Evolutionary conservation across 139 green algal genomes (phyloP).

Genomic region (Closterium sp.): DNA sequence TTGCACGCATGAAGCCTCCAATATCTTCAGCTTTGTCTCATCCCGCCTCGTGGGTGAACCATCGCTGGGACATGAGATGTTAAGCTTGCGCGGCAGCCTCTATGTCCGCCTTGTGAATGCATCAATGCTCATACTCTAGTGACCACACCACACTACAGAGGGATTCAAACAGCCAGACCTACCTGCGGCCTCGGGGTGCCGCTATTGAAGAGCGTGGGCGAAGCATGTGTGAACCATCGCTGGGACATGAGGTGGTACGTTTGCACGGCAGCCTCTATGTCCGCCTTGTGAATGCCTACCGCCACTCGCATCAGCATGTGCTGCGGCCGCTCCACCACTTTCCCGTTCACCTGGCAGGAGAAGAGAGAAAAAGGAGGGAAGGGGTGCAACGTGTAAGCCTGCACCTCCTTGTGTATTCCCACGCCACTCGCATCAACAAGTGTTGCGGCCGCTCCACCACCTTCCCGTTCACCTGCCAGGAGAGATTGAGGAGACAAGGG

Average conservation of each 20-base stretch:
- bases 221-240: conserved; percentile 84
- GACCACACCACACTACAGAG: no score
- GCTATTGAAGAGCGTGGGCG: conserved; percentile 97
- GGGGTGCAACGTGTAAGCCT: no score
- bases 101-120: conserved; percentile 87
- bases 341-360: conserved; percentile 59
- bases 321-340: conserved; percentile 94
- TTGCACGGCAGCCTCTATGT: conserved; percentile 65
- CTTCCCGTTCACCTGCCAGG: conserved; percentile 57
- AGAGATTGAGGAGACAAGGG: not conserved
- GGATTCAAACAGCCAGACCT: not conserved
- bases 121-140: not conserved
- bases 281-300: conserved; percentile 87
- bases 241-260: conserved; percentile 59
- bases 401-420: conserved; percentile 88
- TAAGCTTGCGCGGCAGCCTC: conserved; percentile 60
- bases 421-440: conserved; percentile 98
- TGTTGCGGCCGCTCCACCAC: conserved; percentile 97
- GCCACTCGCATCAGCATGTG: conserved; percentile 99
- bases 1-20: no score
- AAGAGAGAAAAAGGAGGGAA: no score
- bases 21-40: no score
- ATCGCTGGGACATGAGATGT: conserved; percentile 57
- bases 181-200: conserved; percentile 70
- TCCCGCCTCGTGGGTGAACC: conserved; percentile 62